phyloP scores from a whole-genome alignment of 108 stramenopile genomes.

The Schizochytrium sp. region DNA sequence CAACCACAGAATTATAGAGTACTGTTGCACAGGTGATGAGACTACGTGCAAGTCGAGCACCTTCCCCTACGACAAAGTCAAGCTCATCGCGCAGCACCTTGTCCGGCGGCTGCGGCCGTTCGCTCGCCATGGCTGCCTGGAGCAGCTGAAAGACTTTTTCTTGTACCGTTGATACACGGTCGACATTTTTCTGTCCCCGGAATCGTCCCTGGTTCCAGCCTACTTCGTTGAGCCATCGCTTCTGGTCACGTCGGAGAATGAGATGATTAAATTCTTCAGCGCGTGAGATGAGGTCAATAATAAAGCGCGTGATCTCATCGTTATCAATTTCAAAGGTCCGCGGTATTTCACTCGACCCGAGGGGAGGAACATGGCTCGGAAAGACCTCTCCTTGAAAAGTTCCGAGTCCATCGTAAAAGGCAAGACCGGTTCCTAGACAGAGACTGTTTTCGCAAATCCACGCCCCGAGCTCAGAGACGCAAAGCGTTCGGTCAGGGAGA shows the following conservation, averaged over 20 bases:
- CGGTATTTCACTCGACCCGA: not conserved
- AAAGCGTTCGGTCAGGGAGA: not conserved
- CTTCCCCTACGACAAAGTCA: not conserved
- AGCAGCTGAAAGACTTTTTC: not conserved
- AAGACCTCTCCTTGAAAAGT: not conserved
- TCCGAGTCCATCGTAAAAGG: not conserved
- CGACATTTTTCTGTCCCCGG: not conserved
- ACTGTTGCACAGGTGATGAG: not conserved
- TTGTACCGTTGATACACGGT: not conserved
- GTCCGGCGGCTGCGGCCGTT: not conserved
- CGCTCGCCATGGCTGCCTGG: not conserved
- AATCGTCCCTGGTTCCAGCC: not conserved
- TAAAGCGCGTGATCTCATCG: not conserved
- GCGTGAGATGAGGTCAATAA: not conserved
- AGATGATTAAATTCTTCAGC: not conserved
- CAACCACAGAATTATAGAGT: not conserved
- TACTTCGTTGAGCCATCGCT: not conserved
- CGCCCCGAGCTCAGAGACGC: not conserved
- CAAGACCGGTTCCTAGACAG: not conserved
- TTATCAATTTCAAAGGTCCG: not conserved
- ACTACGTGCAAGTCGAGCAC: not conserved
- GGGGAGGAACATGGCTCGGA: too few relatives aligned
- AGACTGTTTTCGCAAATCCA: not conserved
- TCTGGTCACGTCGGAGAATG: not conserved
- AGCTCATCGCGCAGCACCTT: not conserved